Base-by-base conservation (phyloP, 768 basidiomycete species). In the Chalciporus chontae region DNA sequence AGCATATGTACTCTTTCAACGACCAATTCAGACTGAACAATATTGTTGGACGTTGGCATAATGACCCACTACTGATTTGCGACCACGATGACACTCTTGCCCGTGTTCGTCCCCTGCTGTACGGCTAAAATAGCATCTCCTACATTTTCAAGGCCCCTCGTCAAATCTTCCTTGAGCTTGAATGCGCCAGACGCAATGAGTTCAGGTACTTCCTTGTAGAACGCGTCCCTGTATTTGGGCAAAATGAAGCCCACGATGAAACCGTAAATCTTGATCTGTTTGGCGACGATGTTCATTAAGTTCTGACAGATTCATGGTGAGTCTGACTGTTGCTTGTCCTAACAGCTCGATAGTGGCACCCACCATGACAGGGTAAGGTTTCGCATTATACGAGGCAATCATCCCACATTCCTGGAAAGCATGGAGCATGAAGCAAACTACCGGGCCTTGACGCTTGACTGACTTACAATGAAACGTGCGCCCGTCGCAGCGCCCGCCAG, bases 401-500 rank as follows among this genome's bases (percentile, higher is more conserved):
- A 58, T 55, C 17, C 56, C 58, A 58, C 76, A 59, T 57, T 77
- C 76, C 60, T 62, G 32, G 26, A 27, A 45, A 37, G 8, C 37
- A n/a, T n/a, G n/a, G 26, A 23, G 9, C 11, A 26, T 36, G 7
- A 21, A 8, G 15, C 14, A 10, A 37, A n/a, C n/a, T n/a, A 8
- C 10, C 17, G 23, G 19, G 5, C 1, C 21, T 13, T 19, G 6
- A 8, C 10, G 8, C 8, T 34, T n/a, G n/a, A n/a, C 21, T 14
- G 19, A 53, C 67, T 51, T 18, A 71, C 60, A 32, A 84, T 73
- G 52, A 85, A 79, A 4, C 80, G 63, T 0, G 79, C 79, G 19
- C 71, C 49, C 0, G 56, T 41, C 1, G 68, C 73, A 4, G 81
- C 71, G 42, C 69, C 71, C 3, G 68, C 71, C 4, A 85, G 62